phyloP scores from a whole-genome alignment of 257 asterid species.

The Oldenlandia corymbosa region DNA sequence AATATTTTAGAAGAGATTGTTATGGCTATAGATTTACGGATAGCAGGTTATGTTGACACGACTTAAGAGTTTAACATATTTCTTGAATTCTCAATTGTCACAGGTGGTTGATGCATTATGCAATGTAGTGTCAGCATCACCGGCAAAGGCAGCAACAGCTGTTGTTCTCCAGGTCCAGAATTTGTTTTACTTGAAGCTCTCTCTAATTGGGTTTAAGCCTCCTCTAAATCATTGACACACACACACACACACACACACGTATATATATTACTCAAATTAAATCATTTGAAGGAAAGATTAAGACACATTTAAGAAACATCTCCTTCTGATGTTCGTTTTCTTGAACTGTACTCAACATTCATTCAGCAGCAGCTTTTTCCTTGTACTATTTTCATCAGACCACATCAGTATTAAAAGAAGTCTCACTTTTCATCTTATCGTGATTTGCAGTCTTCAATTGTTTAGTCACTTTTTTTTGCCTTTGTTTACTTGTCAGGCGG shows the following conservation, averaged over 20 bases:
- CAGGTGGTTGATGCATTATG: slow-evolving; percentile 98
- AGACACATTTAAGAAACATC: neutral
- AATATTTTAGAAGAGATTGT: neutral
- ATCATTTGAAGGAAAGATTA: neutral
- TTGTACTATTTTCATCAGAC: neutral
- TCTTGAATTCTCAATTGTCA: slow-evolving; percentile 12
- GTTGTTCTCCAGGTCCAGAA: slow-evolving; percentile 94
- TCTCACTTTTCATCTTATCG: neutral
- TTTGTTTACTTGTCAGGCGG: slow-evolving; percentile 72
- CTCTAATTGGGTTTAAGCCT: slow-evolving; percentile 1
- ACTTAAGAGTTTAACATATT: neutral
- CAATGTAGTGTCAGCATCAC: slow-evolving; percentile 89
- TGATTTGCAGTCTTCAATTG: slow-evolving; percentile 14
- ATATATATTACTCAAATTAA: too few relatives aligned
- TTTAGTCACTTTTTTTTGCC: slow-evolving; percentile 38
- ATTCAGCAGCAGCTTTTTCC: neutral
- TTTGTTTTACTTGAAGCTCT: slow-evolving; percentile 36
- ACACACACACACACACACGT: too few relatives aligned
- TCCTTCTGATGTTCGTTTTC: neutral
- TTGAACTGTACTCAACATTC: neutral
- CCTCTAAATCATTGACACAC: too few relatives aligned
- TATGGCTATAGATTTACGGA: neutral
- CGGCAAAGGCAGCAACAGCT: slow-evolving; percentile 96
- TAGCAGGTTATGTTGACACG: neutral
- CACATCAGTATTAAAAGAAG: neutral